These are phyloP conservation scores for Aristolochia californica DNA, from an alignment of 164 flowering plant genomes.

Conservation along the genomic window DNA sequence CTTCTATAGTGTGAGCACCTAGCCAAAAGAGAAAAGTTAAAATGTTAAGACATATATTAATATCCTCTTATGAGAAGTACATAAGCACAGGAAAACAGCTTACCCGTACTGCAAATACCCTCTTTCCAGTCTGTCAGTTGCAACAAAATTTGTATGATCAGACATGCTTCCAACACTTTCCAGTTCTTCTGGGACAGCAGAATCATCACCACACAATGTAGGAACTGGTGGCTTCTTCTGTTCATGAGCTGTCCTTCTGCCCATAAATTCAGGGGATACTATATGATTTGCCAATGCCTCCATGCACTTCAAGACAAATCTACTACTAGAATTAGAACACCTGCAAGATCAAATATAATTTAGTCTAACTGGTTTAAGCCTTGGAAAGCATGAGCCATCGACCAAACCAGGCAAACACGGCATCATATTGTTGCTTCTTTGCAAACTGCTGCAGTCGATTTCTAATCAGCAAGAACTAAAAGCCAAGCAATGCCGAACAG, in stretches of 20 bases:
- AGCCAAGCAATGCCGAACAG: slow-evolving; percentile 44
- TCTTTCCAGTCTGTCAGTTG: slow-evolving; percentile 27
- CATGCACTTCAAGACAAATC: slow-evolving; percentile 13
- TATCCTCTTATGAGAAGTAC: not conserved
- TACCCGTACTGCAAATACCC: slow-evolving; percentile 77
- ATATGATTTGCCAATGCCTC: slow-evolving; percentile 13
- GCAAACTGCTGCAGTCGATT: slow-evolving; percentile 25
- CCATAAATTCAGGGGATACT: slow-evolving; percentile 11
- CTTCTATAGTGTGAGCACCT: slow-evolving; percentile 73
- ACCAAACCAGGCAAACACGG: slow-evolving; percentile 45
- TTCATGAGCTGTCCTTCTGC: not conserved
- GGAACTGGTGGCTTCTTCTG: slow-evolving; percentile 1
- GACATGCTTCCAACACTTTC: not conserved
- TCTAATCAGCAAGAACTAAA: slow-evolving; percentile 52
- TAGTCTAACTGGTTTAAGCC: slow-evolving; percentile 18
- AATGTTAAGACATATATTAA: not conserved
- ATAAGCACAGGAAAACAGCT: slow-evolving; percentile 1
- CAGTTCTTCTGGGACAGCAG: slow-evolving; percentile 5
- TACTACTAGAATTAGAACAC: slow-evolving; percentile 27
- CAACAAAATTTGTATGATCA: slow-evolving; percentile 4
- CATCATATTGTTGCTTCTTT: slow-evolving; percentile 42
- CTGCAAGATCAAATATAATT: slow-evolving; percentile 32
- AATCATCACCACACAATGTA: slow-evolving; percentile 7
- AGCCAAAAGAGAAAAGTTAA: slow-evolving; percentile 9
- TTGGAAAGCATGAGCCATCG: slow-evolving; percentile 26